These are phyloP conservation scores for Ceratocystis eucalypticola DNA, from an alignment of 2,329 filamentous ascomycete species.

Conservation along the genomic window DNA sequence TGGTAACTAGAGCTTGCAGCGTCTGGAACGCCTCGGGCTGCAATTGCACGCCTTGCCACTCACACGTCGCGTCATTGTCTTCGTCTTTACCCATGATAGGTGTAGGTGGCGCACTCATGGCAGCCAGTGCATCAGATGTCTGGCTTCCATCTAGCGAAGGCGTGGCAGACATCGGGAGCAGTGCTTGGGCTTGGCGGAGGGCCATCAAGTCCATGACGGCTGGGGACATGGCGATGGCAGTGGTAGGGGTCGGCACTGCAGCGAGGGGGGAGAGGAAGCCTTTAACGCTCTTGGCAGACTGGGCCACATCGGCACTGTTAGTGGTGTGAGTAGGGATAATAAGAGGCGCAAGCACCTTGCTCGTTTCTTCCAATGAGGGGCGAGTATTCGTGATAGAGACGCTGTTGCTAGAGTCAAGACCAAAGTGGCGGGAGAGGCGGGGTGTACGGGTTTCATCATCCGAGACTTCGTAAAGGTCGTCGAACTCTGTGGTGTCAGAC, in stretches of 20 bases:
- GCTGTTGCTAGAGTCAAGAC: background rate
- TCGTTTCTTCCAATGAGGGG: background rate
- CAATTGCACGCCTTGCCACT: constrained; percentile 62
- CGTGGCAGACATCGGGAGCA: constrained; percentile 64
- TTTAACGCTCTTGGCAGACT: constrained; percentile 28
- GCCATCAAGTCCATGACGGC: constrained; percentile 59
- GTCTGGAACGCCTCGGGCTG: constrained; percentile 64
- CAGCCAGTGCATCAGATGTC: constrained; percentile 74
- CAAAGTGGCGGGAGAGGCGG: constrained; percentile 8
- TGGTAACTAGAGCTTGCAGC: constrained; percentile 56
- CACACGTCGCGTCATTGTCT: constrained; percentile 34
- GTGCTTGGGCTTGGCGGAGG: constrained; percentile 44
- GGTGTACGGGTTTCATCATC: constrained; percentile 51
- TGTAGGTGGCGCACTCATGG: constrained; percentile 71
- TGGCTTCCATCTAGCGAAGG: constrained; percentile 84
- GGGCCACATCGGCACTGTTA: background rate
- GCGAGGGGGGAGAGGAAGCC: constrained; percentile 37
- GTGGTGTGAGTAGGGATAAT: constrained; percentile 34
- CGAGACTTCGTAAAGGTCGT: constrained; percentile 77
- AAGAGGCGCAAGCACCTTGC: constrained; percentile 32
- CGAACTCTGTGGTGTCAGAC: constrained; percentile 60
- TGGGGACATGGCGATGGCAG: constrained; percentile 62
- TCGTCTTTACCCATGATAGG: constrained; percentile 53
- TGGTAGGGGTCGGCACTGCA: constrained; percentile 49
- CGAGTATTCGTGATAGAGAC: background rate